Evolutionary conservation across 106 monocot genomes (phyloP), one percentile per base, ranked within the genome.

Genomic region (Cymbidium sinense): DNA sequence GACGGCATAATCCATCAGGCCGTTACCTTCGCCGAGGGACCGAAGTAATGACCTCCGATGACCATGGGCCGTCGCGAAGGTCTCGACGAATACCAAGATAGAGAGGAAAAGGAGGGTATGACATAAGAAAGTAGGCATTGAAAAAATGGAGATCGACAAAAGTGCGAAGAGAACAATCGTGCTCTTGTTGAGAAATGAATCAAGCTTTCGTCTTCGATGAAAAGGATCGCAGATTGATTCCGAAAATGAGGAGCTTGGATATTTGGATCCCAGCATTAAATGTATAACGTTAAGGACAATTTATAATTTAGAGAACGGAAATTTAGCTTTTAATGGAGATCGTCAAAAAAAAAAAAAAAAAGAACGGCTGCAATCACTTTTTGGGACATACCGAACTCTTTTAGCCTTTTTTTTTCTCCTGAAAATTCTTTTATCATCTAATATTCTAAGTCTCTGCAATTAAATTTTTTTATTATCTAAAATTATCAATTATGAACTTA

Each of bases 1-100:
- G 67, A 96, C 75, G 52, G 91, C 91, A 52, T 77, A 83, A 78
- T 96, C 87, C 33, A 67, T 78, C 65, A 6, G 47, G 20, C 74
- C 81, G 8, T 21, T 61, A 17, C 69, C 85, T 21, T 84, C 85
- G 35, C 43, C 79, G 5, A 84, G 78, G 37, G 77, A 37, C 52
- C 79, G 87, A 69, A 81, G 81, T 35, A 83, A 19, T 0, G 77
- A 71, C 13, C 86, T 77, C 64, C 80, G 76, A 13, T 70, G 64
- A 19, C 55, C 73, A 35, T 44, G 23, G 27, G 44, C 47, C 13
- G 43, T 25, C 62, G 50, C 69, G 23, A 61, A 36, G 54, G 78
- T 43, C 50, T n/a, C 73, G 75, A 44, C 11, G 79, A 71, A 7
- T 4, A 83, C 25, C 30, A 77, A 20, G 73, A 89, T 34, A 37